phyloP scores from a whole-genome alignment of 1,139 yeast genomes.

The Sugiyamaella paludigena region DNA sequence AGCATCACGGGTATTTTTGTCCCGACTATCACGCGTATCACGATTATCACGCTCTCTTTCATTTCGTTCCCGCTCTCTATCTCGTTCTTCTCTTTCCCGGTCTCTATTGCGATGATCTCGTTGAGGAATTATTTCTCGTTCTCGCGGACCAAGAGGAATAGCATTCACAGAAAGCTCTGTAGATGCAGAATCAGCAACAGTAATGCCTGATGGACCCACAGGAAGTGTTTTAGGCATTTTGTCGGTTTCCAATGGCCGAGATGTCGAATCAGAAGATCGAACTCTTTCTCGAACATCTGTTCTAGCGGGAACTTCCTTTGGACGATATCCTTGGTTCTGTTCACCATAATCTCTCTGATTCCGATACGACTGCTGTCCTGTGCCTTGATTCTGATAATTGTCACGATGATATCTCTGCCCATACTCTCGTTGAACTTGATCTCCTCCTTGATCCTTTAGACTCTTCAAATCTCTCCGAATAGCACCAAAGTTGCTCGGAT shows the following conservation, averaged over 20 bases:
- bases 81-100: slow-evolving; percentile 16
- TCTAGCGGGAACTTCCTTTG: not conserved
- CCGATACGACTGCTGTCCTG: too few species aligned
- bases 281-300: not conserved
- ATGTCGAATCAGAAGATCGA: slow-evolving; percentile 1
- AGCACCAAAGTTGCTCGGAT: slow-evolving; percentile 1
- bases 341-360: too few species aligned
- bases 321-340: too few species aligned
- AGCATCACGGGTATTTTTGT: not conserved
- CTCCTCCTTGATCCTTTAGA: not conserved
- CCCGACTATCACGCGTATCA: not conserved
- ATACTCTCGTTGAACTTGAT: not conserved
- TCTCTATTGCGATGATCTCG: slow-evolving; percentile 15
- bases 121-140: slow-evolving; percentile 7
- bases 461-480: not conserved
- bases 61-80: slow-evolving; percentile 16
- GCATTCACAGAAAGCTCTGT: not conserved
- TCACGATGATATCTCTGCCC: not conserved
- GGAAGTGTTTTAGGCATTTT: not conserved
- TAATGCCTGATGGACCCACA: not conserved
- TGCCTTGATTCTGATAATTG: too few species aligned
- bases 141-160: slow-evolving; percentile 9
- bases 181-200: not conserved
- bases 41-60: slow-evolving; percentile 7
- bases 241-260: too few species aligned